phyloP scores from a whole-genome alignment of 163 green algal genomes.

The Chlamydomonas reinhardtii region DNA sequence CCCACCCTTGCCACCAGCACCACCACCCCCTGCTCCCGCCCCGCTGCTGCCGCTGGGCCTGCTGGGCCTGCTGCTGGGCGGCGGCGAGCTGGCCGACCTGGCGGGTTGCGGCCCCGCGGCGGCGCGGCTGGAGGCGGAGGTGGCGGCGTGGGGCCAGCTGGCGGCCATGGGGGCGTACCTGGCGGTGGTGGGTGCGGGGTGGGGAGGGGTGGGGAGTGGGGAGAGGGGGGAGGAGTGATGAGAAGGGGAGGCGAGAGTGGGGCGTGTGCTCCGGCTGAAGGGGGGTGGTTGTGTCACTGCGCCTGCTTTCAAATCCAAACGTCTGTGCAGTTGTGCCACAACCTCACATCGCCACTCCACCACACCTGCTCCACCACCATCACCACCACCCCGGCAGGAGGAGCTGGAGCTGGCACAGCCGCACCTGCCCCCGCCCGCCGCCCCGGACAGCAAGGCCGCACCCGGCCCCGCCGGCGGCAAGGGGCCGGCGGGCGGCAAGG shows the following conservation, averaged over 20 bases:
- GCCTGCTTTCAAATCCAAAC: no score
- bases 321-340: no score
- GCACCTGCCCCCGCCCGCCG: background rate
- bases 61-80: background rate
- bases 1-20: no score
- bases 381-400: background rate
- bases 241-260: background rate
- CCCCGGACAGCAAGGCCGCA: no score
- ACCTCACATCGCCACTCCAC: no score
- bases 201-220: no score
- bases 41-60: background rate
- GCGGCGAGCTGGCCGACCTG: background rate
- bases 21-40: background rate
- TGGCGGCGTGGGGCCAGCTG: background rate
- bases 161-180: constrained; percentile 11
- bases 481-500: no score
- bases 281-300: background rate
- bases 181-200: constrained; percentile 25
- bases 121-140: constrained; percentile 7
- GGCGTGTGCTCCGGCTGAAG: background rate
- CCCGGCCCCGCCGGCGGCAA: no score
- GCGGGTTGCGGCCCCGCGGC: constrained; percentile 6
- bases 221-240: background rate
- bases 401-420: background rate
- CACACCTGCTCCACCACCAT: no score